Conservation (phyloP, 2,329 filamentous ascomycete species). For the Cyphellophora attinorum region DNA sequence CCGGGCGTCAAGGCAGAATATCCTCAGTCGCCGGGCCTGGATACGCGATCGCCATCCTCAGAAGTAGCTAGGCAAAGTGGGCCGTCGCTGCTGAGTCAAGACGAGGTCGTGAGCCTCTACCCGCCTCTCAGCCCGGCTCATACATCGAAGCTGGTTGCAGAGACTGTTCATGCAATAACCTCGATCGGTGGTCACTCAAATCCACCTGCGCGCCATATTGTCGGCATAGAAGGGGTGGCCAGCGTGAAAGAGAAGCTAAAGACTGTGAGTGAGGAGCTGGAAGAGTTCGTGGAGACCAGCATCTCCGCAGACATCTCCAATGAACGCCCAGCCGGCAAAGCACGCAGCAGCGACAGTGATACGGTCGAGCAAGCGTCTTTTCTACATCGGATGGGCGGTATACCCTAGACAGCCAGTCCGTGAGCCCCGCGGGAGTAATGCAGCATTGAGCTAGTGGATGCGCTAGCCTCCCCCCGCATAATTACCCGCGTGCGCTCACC, state of each 20-base stretch:
- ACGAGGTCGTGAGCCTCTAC: constrained; percentile 56
- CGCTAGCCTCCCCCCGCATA: too few species aligned
- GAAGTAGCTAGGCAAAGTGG: constrained; percentile 17
- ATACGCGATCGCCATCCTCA: constrained; percentile 15
- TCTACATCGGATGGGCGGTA: neutral
- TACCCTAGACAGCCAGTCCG: neutral
- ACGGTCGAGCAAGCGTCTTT: neutral
- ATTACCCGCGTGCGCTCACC: too few species aligned
- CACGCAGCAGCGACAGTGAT: neutral
- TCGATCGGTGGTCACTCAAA: constrained; percentile 95
- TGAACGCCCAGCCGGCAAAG: neutral
- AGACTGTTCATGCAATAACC: constrained; percentile 83
- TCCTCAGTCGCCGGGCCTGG: constrained; percentile 18
- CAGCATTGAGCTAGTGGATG: too few species aligned
- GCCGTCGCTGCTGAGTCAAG: constrained; percentile 13
- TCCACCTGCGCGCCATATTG: constrained; percentile 86
- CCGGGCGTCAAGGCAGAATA: constrained; percentile 48
- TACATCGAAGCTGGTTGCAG: constrained; percentile 65
- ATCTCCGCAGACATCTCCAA: constrained; percentile 65
- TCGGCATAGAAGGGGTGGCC: constrained; percentile 76
- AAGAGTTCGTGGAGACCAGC: constrained; percentile 90
- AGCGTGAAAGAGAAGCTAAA: constrained; percentile 94
- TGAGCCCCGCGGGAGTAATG: too few species aligned
- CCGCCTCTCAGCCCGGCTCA: constrained; percentile 60
- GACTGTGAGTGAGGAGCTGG: constrained; percentile 89